Percentiles rank a stretch among this genome's conserved stretches.
phyloP scores from a whole-genome alignment of 1,284 basidiomycete genomes.

The Pterulicium gracile region DNA sequence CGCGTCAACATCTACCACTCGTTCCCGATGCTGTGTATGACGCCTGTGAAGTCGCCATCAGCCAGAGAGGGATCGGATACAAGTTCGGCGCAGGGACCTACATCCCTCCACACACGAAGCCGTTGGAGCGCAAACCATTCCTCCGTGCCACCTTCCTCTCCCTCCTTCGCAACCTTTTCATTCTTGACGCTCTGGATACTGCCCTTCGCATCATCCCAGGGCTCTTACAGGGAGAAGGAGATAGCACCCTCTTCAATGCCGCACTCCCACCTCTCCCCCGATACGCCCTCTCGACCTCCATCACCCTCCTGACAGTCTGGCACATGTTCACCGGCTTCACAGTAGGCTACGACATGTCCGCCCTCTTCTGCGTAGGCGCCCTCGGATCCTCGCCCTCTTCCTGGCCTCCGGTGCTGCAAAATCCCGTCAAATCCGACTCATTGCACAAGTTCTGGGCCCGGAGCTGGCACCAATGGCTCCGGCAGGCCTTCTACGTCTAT shows the following conservation, averaged over 20 bases:
- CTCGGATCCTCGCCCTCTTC: slow-evolving; percentile 38
- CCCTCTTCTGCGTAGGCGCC: slow-evolving; percentile 45
- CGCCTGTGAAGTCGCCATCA: neutral
- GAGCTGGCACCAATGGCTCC: slow-evolving; percentile 65
- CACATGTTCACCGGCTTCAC: slow-evolving; percentile 49
- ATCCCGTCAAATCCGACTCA: slow-evolving; percentile 54
- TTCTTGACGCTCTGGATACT: slow-evolving; percentile 31
- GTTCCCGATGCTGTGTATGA: neutral
- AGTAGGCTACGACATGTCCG: slow-evolving; percentile 49
- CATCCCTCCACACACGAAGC: neutral
- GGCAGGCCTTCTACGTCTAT: slow-evolving; percentile 58
- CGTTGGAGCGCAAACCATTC: neutral
- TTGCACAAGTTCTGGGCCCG: slow-evolving; percentile 63
- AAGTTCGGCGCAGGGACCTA: neutral
- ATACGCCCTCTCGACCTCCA: slow-evolving; percentile 21
- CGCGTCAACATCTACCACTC: neutral
- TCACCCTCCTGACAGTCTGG: neutral
- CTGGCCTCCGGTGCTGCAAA: slow-evolving; percentile 65
- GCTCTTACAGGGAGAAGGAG: slow-evolving; percentile 21
- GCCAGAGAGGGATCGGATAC: neutral
- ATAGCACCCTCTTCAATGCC: neutral
- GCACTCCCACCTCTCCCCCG: neutral
- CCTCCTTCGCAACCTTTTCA: neutral
- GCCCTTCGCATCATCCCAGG: slow-evolving; percentile 47
- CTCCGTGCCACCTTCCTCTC: neutral